Conservation (phyloP, 78 protist species). For the Anaeramoeba flamelloides region DNA sequence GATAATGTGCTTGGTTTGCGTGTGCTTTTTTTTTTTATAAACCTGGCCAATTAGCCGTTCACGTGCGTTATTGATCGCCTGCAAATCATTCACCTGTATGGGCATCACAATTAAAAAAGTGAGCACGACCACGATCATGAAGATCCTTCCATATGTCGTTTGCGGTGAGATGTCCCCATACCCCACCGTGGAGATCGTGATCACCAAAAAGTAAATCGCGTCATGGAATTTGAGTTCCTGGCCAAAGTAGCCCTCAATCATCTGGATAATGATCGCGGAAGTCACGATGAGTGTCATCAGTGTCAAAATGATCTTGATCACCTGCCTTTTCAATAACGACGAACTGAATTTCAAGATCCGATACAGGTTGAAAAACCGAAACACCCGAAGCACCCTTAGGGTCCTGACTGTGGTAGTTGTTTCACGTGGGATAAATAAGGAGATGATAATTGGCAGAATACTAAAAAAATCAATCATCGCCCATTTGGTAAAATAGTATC, state of each 20-base stretch:
- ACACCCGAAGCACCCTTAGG: background rate
- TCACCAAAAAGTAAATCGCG: background rate
- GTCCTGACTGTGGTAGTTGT: background rate
- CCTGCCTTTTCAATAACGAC: too few species aligned
- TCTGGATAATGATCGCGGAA: background rate
- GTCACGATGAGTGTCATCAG: background rate
- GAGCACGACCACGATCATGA: background rate
- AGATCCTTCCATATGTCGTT: background rate
- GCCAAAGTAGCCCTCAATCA: background rate
- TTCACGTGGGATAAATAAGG: background rate
- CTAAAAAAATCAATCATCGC: background rate
- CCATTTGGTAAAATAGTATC: background rate
- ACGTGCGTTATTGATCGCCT: too few species aligned
- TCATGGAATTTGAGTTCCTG: background rate
- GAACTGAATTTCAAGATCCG: too few species aligned
- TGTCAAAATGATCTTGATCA: background rate
- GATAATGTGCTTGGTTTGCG: conserved; percentile 4
- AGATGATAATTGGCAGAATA: background rate
- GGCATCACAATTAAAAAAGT: background rate
- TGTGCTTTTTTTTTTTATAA: too few species aligned
- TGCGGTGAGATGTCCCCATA: background rate
- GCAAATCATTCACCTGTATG: background rate
- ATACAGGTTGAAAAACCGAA: too few species aligned
- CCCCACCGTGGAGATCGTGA: background rate
- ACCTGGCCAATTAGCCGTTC: too few species aligned